Base-by-base conservation (phyloP, 2,329 filamentous ascomycete genomes). In the Volutella citrinella region DNA sequence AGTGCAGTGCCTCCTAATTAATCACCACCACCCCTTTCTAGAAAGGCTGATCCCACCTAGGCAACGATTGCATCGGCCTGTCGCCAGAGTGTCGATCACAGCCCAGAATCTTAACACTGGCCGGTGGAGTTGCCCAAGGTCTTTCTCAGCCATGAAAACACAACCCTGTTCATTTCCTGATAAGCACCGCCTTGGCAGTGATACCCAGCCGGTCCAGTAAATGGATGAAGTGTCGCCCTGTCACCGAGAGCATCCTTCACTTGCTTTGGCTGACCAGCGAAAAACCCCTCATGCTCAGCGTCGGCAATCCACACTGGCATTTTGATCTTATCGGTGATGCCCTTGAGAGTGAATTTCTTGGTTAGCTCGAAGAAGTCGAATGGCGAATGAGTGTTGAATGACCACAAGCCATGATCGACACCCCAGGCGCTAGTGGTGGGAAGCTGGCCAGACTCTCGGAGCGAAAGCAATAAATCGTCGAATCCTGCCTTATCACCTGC, bases 131-230 rank as follows among this genome's bases (percentile, higher is more conserved):
- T n/a, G n/a, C n/a, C n/a, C n/a, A 41, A 18, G 22, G 30, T 36
- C 32, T 39, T 36, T 14, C 36, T 32, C 30, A 44, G 12, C 42
- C 42, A 44, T 4, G 32, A 23, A 39, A 34, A 34, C 6, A 44
- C 39, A 10, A 23, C 24, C n/a, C 38, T 27, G 11, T 25, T 21
- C 14, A 44, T 19, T 22, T 44, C 42, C 12, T 44, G 35, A 5
- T 29, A 23, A n/a, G 42, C 42, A 10, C 42, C 42, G 14, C 38
- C 34, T 21, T 44, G 42, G 19, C 42, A 44, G 18, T 44, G 42
- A 27, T 31, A 44, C 5, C 42, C 42, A 26, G 42, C 38, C 20
- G 28, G 15, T 5, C 42, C 42, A 6, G 16, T 45, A 18, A 42
- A 45, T 10, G 21, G 14, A 24, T 45, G 39, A 10, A 36, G 21